These are phyloP conservation scores for Astragalus glycyphyllos DNA, from an alignment of 306 rosid genomes.

Conservation along the genomic window DNA sequence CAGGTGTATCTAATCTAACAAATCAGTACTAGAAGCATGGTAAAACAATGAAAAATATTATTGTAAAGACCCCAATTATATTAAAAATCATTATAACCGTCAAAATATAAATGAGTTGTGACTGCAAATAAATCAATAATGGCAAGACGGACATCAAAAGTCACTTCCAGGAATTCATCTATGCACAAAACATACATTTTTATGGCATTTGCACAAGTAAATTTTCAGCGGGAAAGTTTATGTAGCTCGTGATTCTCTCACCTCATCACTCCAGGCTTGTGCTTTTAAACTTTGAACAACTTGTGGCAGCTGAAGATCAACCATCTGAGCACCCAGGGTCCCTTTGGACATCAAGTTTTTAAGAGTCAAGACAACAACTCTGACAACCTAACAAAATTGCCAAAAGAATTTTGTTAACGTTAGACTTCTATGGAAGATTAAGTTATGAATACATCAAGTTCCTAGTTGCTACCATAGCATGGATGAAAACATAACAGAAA, in stretches of 20 bases:
- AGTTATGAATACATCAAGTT: constrained; percentile 32
- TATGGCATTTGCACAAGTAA: constrained; percentile 32
- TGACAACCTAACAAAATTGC: constrained; percentile 78
- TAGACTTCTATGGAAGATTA: constrained; percentile 31
- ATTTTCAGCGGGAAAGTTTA: constrained; percentile 38
- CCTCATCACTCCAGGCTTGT: constrained; percentile 99
- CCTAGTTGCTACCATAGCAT: constrained; percentile 22
- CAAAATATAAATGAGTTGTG: neutral
- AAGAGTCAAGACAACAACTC: constrained; percentile 90
- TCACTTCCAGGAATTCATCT: constrained; percentile 19
- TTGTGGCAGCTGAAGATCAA: constrained; percentile 91
- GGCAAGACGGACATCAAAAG: constrained; percentile 33
- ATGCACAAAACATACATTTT: constrained; percentile 15
- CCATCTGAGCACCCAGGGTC: constrained; percentile 95
- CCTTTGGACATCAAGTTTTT: constrained; percentile 88
- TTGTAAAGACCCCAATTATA: neutral
- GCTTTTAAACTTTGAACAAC: constrained; percentile 94
- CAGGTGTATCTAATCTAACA: neutral
- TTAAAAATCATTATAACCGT: neutral
- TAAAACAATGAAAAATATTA: constrained; percentile 13
- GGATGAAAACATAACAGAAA: constrained; percentile 16
- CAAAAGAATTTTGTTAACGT: constrained; percentile 42
- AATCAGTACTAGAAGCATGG: constrained; percentile 2
- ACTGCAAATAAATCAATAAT: constrained; percentile 9
- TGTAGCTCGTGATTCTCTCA: constrained; percentile 46